Base-by-base conservation (phyloP, 768 basidiomycete genomes). In the Suillus ampliporus region DNA sequence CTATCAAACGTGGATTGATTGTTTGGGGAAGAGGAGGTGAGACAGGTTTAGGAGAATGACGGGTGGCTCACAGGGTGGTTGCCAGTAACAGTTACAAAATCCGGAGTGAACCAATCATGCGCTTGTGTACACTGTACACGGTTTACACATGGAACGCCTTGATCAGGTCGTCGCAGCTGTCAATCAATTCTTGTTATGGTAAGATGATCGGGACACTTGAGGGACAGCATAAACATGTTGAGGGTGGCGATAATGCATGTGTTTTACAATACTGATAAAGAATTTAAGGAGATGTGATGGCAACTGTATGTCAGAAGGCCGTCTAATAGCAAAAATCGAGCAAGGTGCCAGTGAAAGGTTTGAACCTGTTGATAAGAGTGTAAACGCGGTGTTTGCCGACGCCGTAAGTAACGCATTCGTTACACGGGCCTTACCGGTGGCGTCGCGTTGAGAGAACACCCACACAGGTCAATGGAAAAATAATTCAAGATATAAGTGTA, bases 361-460 rank as follows among this genome's bases (percentile, higher is more conserved):
- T 13, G 37, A 38, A 15, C 14, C 7, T 15, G 41, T 15, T 41
- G 71, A 68, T 37, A 47, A 10, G 26, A 31, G 44, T 26, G 31
- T 31, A 43, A 23, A 14, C n/a, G 7, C 35, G 59, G 59, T 5
- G 2, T 23, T 26, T 54, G 17, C 48, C 51, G 59, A 21, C 14
- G 2, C 2, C 28, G 51, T 44, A 53, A 41, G 34, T 57, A 56
- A 53, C 40, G 43, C 17, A 10, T 31, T 54, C 26, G 51, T 53
- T 19, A 3, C 13, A 57, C 72, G 72, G 72, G 40, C 54, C 17
- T 28, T 59, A 47, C 72, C 72, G 74, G 69, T 76, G 72, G 72
- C 72, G 72, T 58, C 34, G 65, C 57, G 11, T 41, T 31, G 31
- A 6, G 31, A 31, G 6, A 31, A 3, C 31, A 31, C 31, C 31